phyloP scores from a whole-genome alignment of 2,329 filamentous ascomycete genomes.

The Pseudopyricularia javanii region DNA sequence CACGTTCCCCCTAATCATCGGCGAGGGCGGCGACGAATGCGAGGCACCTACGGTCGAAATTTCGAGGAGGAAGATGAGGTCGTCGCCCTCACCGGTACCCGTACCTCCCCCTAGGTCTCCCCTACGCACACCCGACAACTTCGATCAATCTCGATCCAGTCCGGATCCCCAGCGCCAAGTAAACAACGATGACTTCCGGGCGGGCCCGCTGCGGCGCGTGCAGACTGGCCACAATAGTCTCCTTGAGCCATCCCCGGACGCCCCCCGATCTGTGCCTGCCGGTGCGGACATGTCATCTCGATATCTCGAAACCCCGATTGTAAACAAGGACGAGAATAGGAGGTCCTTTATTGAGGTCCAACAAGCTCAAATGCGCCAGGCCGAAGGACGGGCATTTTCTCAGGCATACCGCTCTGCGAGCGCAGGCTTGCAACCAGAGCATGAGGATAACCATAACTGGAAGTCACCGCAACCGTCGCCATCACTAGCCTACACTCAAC shows the following conservation, averaged over 20 bases:
- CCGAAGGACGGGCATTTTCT: slow-evolving; percentile 46
- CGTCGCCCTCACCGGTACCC: slow-evolving; percentile 15
- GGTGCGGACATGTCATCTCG: slow-evolving; percentile 17
- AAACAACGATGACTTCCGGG: slow-evolving; percentile 37
- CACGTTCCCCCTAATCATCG: slow-evolving; percentile 67
- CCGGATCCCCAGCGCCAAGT: slow-evolving; percentile 9
- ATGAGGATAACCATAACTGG: not conserved
- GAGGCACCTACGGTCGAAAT: slow-evolving; percentile 62
- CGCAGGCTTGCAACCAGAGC: slow-evolving; percentile 2
- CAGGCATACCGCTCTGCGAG: slow-evolving; percentile 29
- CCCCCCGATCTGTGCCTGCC: slow-evolving; percentile 7
- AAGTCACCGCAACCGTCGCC: not conserved
- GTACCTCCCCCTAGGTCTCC: slow-evolving; percentile 10
- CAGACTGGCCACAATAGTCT: slow-evolving; percentile 39
- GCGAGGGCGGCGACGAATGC: slow-evolving; percentile 82
- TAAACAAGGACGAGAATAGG: slow-evolving; percentile 36
- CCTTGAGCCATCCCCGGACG: slow-evolving; percentile 11
- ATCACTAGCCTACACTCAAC: not conserved
- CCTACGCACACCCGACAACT: slow-evolving; percentile 8
- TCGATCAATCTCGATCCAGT: slow-evolving; percentile 9
- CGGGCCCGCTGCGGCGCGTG: slow-evolving; percentile 40
- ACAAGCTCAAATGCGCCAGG: slow-evolving; percentile 47
- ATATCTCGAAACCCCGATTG: slow-evolving; percentile 20
- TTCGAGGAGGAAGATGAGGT: slow-evolving; percentile 30
- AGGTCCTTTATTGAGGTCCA: slow-evolving; percentile 46